These are phyloP conservation scores for Colletotrichum salicis DNA, from an alignment of 2,329 filamentous ascomycete species.

Conservation along the genomic window DNA sequence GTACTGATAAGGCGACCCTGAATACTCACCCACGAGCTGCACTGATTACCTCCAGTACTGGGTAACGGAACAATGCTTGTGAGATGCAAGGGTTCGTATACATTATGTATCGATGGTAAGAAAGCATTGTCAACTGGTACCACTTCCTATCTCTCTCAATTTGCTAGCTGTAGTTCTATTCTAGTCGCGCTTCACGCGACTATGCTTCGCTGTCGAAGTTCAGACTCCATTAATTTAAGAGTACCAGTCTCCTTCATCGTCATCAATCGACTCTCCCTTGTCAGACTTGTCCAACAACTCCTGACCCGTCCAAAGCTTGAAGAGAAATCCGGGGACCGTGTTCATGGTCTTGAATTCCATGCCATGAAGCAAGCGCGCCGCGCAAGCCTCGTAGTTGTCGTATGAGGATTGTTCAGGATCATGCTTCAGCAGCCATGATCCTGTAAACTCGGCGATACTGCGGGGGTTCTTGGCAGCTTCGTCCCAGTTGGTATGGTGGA, in stretches of 20 bases:
- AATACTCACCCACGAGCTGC: too few relatives aligned
- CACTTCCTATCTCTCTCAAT: too few relatives aligned
- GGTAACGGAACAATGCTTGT: too few relatives aligned
- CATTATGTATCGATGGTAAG: too few relatives aligned
- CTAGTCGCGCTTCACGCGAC: too few relatives aligned
- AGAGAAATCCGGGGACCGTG: constrained; percentile 40
- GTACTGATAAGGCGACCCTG: too few relatives aligned
- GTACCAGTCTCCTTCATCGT: constrained; percentile 8
- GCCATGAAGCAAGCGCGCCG: constrained; percentile 39
- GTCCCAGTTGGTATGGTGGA: constrained; percentile 38
- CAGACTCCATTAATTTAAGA: not conserved
- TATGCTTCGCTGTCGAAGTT: too few relatives aligned
- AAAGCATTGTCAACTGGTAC: too few relatives aligned
- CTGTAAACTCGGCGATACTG: not conserved
- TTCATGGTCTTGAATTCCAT: constrained; percentile 45
- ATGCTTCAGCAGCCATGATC: constrained; percentile 40
- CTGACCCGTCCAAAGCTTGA: constrained; percentile 41
- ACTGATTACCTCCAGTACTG: too few relatives aligned
- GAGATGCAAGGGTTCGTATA: too few relatives aligned
- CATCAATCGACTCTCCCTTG: not conserved
- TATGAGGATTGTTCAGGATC: constrained; percentile 45
- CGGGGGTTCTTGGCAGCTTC: constrained; percentile 19
- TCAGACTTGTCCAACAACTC: not conserved
- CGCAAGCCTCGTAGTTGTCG: constrained; percentile 41
- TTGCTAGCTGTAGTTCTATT: too few relatives aligned